phyloP scores from a whole-genome alignment of 129 eudicot genomes.

The Deinandra increscens region DNA sequence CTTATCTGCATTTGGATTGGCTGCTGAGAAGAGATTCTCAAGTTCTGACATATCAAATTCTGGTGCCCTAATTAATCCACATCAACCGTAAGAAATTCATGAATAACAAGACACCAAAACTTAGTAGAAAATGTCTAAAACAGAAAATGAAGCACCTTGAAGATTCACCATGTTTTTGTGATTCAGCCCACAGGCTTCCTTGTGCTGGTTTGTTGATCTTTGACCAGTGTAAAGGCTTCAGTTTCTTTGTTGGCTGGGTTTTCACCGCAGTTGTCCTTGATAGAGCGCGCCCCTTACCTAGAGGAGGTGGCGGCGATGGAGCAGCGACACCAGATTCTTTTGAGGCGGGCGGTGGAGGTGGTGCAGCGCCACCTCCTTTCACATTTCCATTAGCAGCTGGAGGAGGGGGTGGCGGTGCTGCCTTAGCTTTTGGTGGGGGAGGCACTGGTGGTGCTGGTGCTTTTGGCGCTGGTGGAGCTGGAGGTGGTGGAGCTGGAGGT shows the following conservation, averaged over 20 bases:
- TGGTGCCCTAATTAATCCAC: slow-evolving; percentile 50
- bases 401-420: slow-evolving; percentile 32
- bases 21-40: slow-evolving; percentile 79
- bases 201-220: slow-evolving; percentile 70
- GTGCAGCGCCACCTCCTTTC: slow-evolving; percentile 24
- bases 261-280: slow-evolving; percentile 51
- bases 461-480: slow-evolving; percentile 37
- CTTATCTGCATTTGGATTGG: slow-evolving; percentile 40
- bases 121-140: slow-evolving; percentile 9
- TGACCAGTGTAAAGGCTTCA: slow-evolving; percentile 93
- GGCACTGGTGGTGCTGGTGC: slow-evolving; percentile 28
- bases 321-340: slow-evolving; percentile 15
- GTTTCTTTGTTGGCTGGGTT: slow-evolving; percentile 52
- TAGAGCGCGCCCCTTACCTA: slow-evolving; percentile 38
- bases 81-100: slow-evolving; percentile 17
- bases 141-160: slow-evolving; percentile 45
- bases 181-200: slow-evolving; percentile 98
- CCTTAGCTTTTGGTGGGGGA: slow-evolving; percentile 28
- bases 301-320: slow-evolving; percentile 41
- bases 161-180: slow-evolving; percentile 72
- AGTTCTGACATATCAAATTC: slow-evolving; percentile 94
- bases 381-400: slow-evolving; percentile 27
- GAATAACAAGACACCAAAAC: slow-evolving; percentile 3
- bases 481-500: slow-evolving; percentile 32
- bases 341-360: slow-evolving; percentile 32